Conservation (phyloP, 2,329 filamentous ascomycete species). For the Xylariaceae sp. region DNA sequence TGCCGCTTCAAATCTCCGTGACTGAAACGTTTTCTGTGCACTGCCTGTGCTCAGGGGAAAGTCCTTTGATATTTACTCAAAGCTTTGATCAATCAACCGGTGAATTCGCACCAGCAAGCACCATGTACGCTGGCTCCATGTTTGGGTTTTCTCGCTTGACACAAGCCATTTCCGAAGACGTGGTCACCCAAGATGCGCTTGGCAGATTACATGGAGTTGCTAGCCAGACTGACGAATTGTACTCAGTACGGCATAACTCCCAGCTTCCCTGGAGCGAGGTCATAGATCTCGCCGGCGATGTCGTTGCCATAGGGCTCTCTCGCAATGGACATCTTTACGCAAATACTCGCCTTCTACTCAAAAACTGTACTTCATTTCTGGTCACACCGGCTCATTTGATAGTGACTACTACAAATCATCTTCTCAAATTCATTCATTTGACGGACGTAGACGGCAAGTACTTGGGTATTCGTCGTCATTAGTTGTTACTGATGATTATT, state of each 20-base stretch:
- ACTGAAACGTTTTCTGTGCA: constrained; percentile 39
- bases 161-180: constrained; percentile 40
- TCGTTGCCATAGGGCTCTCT: constrained; percentile 69
- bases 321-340: constrained; percentile 80
- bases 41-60: constrained; percentile 37
- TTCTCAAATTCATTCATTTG: constrained; percentile 93
- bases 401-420: constrained; percentile 89
- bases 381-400: constrained; percentile 83
- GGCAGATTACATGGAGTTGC: constrained; percentile 54
- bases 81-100: constrained; percentile 22
- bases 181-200: constrained; percentile 53
- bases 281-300: constrained; percentile 48
- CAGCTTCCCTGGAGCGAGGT: constrained; percentile 62
- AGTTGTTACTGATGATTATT: constrained; percentile 4
- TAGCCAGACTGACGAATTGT: constrained; percentile 41
- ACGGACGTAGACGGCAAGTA: constrained; percentile 66
- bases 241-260: constrained; percentile 50
- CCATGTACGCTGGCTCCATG: constrained; percentile 40
- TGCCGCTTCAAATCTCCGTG: constrained; percentile 41
- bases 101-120: constrained; percentile 24
- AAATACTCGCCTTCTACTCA: constrained; percentile 74
- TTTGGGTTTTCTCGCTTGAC: constrained; percentile 42
- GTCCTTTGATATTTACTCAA: constrained; percentile 35
- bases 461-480: background rate
- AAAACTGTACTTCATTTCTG: constrained; percentile 91